Percentiles rank a stretch among this genome's conserved stretches.
These are phyloP conservation scores for Pythium insidiosum DNA, from an alignment of 352 stramenopile species.

Conservation along the genomic window DNA sequence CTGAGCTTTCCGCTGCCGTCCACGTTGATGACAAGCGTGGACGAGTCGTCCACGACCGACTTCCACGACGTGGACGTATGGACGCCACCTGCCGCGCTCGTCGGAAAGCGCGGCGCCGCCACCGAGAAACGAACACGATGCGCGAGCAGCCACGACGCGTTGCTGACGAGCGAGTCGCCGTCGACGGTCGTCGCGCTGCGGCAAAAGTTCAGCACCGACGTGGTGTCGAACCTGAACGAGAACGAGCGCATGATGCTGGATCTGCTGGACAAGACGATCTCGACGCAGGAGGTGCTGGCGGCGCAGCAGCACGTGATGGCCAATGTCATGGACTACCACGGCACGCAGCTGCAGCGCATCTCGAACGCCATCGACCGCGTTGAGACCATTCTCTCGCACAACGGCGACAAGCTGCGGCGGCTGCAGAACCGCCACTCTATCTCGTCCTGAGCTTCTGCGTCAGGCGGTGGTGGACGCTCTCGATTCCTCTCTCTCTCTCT, in stretches of 20 bases:
- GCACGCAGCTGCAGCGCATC: constrained; percentile 51
- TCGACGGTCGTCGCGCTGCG: constrained; percentile 8
- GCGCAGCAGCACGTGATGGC: constrained; percentile 70
- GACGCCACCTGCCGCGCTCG: too few species aligned
- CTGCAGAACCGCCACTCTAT: constrained; percentile 3
- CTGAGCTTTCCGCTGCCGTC: too few species aligned
- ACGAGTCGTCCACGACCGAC: too few species aligned
- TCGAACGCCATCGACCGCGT: constrained; percentile 64
- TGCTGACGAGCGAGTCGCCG: too few species aligned
- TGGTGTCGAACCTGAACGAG: constrained; percentile 35
- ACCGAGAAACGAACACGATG: constrained; percentile 3
- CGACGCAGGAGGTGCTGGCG: constrained; percentile 67
- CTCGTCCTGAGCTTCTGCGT: neutral
- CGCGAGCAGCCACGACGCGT: constrained; percentile 1
- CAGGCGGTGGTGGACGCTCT: too few species aligned
- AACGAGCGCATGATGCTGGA: constrained; percentile 71
- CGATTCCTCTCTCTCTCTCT: neutral
- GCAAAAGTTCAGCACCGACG: constrained; percentile 15
- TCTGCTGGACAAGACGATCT: constrained; percentile 71
- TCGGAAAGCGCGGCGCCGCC: neutral
- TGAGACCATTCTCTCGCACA: constrained; percentile 47
- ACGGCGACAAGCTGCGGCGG: constrained; percentile 21
- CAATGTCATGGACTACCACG: constrained; percentile 53
- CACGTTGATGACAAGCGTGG: too few species aligned
- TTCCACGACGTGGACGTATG: too few species aligned